Evolutionary conservation across 2,329 filamentous ascomycete species (phyloP).

Genomic region (Aotearoamyces nothofagi): DNA sequence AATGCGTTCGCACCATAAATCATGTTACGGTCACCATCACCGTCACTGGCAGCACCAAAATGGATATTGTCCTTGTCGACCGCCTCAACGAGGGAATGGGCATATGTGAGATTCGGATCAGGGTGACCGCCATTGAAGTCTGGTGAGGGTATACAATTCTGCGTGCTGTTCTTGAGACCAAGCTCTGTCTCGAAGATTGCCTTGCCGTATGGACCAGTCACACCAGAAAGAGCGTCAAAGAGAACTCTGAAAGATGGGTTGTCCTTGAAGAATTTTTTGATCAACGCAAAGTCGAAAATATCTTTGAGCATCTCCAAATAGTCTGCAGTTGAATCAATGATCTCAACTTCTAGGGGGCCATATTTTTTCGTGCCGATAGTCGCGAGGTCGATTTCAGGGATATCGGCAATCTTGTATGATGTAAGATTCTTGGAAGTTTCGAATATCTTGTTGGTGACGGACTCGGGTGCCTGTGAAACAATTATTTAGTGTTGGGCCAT

Average conservation of each 20-base stretch:
- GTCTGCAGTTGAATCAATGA: slow-evolving; percentile 84
- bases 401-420: slow-evolving; percentile 81
- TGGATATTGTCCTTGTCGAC: slow-evolving; percentile 87
- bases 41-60: slow-evolving; percentile 92
- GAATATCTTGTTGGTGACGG: slow-evolving; percentile 96
- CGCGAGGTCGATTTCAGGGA: slow-evolving; percentile 72
- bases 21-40: slow-evolving; percentile 99
- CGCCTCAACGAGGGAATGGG: slow-evolving; percentile 82
- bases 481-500: no score
- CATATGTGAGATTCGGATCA: slow-evolving; percentile 95
- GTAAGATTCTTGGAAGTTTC: slow-evolving; percentile 78
- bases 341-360: slow-evolving; percentile 79
- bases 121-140: slow-evolving; percentile 97
- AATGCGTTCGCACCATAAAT: slow-evolving; percentile 96
- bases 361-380: slow-evolving; percentile 75
- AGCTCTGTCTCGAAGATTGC: slow-evolving; percentile 94
- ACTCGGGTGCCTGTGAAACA: slow-evolving; percentile 92
- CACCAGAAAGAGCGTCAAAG: slow-evolving; percentile 87
- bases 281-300: slow-evolving; percentile 95
- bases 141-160: slow-evolving; percentile 84
- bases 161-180: slow-evolving; percentile 61
- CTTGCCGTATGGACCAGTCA: slow-evolving; percentile 88
- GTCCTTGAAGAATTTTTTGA: slow-evolving; percentile 79
- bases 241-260: slow-evolving; percentile 93
- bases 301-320: slow-evolving; percentile 94